Evolutionary conservation across 306 rosid species (phyloP).

Genomic region (Cicer judaicum): DNA sequence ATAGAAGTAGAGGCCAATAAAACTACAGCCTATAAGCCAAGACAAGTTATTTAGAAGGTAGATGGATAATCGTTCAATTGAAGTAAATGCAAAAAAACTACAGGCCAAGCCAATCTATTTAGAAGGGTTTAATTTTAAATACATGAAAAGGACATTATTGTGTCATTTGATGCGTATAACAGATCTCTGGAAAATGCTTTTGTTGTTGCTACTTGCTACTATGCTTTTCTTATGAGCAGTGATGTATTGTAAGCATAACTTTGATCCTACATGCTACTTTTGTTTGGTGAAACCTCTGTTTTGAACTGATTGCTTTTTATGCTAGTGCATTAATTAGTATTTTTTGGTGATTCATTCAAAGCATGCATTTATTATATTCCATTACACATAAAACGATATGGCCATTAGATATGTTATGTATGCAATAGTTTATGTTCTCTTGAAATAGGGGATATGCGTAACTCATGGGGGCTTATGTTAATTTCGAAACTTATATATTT

Average conservation of each 20-base stretch:
- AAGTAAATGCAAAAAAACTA: not conserved
- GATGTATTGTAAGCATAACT: not conserved
- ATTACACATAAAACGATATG: not conserved
- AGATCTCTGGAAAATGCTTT: not conserved
- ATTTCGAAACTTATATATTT: not conserved
- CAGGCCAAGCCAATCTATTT: not conserved
- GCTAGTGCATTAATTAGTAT: not conserved
- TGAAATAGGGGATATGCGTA: not conserved
- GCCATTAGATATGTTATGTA: not conserved
- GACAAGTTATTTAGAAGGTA: not conserved
- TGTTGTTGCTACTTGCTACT: not conserved
- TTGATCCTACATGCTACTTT: not conserved
- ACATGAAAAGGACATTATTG: not conserved
- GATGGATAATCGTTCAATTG: not conserved
- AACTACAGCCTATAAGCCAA: not conserved
- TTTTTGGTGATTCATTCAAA: conserved; percentile 18
- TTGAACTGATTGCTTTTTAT: not conserved
- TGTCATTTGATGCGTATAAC: not conserved
- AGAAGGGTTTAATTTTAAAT: not conserved
- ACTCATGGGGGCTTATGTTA: conserved; percentile 19
- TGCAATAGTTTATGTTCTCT: not conserved
- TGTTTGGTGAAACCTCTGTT: conserved; percentile 3
- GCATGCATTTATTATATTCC: not conserved
- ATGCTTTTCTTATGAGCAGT: not conserved
- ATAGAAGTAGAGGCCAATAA: conserved; percentile 20